Base-by-base conservation (phyloP, 805 yeast species). In the Zygosaccharomyces bailii region DNA sequence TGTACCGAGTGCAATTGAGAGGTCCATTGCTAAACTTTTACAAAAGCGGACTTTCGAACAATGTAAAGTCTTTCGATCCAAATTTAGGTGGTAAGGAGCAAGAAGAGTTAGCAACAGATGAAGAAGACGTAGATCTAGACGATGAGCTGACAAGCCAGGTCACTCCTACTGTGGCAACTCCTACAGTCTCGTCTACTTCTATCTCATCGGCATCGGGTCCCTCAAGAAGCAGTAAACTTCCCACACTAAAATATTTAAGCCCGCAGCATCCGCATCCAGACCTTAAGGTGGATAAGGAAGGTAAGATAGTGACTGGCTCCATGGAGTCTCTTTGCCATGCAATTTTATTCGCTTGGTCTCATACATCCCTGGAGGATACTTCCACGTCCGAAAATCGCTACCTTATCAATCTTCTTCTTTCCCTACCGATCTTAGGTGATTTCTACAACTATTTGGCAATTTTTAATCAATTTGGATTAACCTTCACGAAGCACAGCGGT, bases 251-350 rank as follows among this genome's bases (percentile, higher is more conserved):
- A 23, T 72, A 73, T 46, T 36, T 63, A 9, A 74, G 75, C 5
- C 70, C 71, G 20, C 60, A 57, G 2, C 76, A 71, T 48, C 84
- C 86, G 7, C 90, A 83, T 55, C 88, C 88, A 4, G 79, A 76
- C 36, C 58, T 82, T 21, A 69, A 65, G 25, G 49, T 78, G 45
- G 86, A 82, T 55, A 59, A 63, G 13, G 59, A 67, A 3, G 73
- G 76, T 16, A 74, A 75, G 14, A 66, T 75, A 16, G 51, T 72
- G 5, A 71, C 76, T 17, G 86, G 86, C 14, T 60, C 86, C 0
- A 57, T 78, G 8, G 96, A 89, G 61, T 76, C 89, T 36, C 71
- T 89, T 29, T 78, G 90, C 44, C 97, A 90, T 65, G 76, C 85
- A 2, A 68, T 86, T 19, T 60, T 88, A 11, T 82, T 81, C 60